Base-by-base conservation (phyloP, 2,329 filamentous ascomycete species). In the Coniochaeta sp. region DNA sequence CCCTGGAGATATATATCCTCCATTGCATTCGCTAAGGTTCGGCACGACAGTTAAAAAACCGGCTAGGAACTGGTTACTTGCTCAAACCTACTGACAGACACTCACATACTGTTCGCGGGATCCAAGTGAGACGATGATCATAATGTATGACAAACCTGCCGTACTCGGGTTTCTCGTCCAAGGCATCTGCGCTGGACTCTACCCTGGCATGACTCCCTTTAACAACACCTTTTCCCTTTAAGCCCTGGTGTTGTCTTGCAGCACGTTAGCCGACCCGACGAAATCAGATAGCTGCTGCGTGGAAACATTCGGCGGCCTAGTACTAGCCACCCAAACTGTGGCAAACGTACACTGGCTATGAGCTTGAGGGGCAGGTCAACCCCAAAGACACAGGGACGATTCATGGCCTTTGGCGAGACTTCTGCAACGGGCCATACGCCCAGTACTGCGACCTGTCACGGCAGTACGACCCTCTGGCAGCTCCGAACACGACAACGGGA, bases 361-460 rank as follows among this genome's bases (percentile, higher is more conserved):
- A 86, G 61, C 61, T 65, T 12, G 51, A 76, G 52, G 79, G 79
- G 9, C 82, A 87, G 61, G 61, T 81, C 20, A 71, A 85, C 7
- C 83, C 83, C 1, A 63, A 68, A 42, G 66, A 81, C 40, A 69
- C 72, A 3, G 86, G 79, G 78, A 79, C 76, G 0, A 69, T 86
- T 10, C 81, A 85, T 58, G 81, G 82, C 14, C 65, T 82, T 1
- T 83, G 79, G 80, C 76, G 73, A 9, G 73, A 76, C 56, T 75
- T 73, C 57, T 76, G 73, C 62, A 69, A 75, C 55, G 71, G 81
- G 46, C 76, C 73, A 1, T 86, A 81, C 62, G 85, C 81, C 0
- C 82, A 86, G 56, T 87, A 85, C 65, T 87, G 83, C 66, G 83
- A 87, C 60, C 62, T 84, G 24, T 75, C 63, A 50, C 77, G 83